Base-by-base conservation (phyloP, 2,329 filamentous ascomycete species). In the Stylonectria norvegica region DNA sequence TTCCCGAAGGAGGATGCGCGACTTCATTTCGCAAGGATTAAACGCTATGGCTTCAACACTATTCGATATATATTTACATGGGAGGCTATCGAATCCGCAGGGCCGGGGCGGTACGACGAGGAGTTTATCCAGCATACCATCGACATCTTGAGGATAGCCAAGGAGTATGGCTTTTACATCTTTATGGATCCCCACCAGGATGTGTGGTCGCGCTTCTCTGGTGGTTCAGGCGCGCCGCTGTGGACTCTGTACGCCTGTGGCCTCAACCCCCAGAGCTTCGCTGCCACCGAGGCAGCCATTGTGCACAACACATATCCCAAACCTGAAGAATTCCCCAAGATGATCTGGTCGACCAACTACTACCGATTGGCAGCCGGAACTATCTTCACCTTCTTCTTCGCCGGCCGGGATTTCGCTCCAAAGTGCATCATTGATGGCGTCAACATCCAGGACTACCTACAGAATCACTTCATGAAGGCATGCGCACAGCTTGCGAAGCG, bases 181-280 rank as follows among this genome's bases (percentile, higher is more conserved):
- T 97, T 96, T 62, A 95, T 98, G 89, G 94, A 98, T 56, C 91
- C 94, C 15, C 93, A 98, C 64, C 93, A 98, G 72, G 93, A 98
- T 70, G 91, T 97, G 55, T 98, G 93, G 93, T 96, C 91, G 22
- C 79, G 93, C 39, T 93, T 93, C 59, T 89, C 87, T 5, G 93
- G 93, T 31, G 93, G 93, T 33, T 97, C 91, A 18, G 93, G 93
- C 20, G 93, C 93, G 5, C 93, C 94, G 1, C 85, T 97, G 79
- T 98, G 93, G 93, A 98, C 94, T 15, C 66, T 98, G 2, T 96
- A 97, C 64, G 93, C 94, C 18, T 90, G 86, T 50, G 93, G 93
- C 7, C 71, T 98, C 33, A 88, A 98, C 59, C 93, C 93, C 0
- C 76, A 84, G 62, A 83, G 78, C 50, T 96, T 98, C 58, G 81